Evolutionary conservation across 306 rosid genomes (phyloP).

Genomic region (Mimosa pudica): DNA sequence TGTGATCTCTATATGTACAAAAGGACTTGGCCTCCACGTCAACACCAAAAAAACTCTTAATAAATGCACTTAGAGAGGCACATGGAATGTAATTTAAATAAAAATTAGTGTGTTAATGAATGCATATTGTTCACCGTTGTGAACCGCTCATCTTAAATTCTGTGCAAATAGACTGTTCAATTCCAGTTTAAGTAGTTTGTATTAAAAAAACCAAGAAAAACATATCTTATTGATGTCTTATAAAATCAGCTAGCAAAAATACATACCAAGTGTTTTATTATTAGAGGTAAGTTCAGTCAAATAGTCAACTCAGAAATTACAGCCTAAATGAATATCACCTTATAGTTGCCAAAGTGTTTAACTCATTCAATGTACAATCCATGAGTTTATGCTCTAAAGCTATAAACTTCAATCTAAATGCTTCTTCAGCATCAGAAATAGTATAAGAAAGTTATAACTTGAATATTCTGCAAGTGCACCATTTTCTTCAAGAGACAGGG

Average conservation of each 20-base stretch:
- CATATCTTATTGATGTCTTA: background rate
- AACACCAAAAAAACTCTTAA: background rate
- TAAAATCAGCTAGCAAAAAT: background rate
- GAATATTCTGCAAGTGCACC: background rate
- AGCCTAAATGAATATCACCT: background rate
- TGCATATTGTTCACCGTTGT: background rate
- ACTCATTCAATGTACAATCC: conserved; percentile 1
- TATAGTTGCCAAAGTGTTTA: conserved; percentile 2
- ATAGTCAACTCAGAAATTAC: background rate
- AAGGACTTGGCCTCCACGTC: conserved; percentile 9
- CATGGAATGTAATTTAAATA: background rate
- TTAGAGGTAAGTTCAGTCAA: background rate
- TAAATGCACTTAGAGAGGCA: background rate
- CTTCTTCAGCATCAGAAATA: conserved; percentile 5
- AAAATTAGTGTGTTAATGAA: background rate
- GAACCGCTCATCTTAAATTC: background rate
- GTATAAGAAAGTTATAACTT: background rate
- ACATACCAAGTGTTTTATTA: background rate
- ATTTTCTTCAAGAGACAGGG: background rate
- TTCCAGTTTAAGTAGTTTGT: background rate
- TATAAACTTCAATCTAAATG: background rate
- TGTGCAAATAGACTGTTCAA: background rate
- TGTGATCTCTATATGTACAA: background rate
- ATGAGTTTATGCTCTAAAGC: background rate
- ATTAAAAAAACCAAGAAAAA: background rate